These are phyloP conservation scores for Abrus precatorius DNA, from an alignment of 306 rosid genomes.

Conservation along the genomic window DNA sequence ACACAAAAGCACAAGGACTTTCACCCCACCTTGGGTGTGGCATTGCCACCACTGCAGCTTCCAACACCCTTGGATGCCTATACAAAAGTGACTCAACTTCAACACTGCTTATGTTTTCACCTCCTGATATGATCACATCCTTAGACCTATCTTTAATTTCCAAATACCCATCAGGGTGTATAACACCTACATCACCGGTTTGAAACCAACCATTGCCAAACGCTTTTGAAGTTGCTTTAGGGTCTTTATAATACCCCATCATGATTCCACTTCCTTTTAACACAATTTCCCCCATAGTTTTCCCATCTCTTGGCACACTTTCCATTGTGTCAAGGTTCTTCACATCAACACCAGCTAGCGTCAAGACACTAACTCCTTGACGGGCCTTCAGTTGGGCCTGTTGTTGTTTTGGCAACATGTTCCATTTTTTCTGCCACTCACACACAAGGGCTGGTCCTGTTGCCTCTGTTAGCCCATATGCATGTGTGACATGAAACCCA, in stretches of 20 bases:
- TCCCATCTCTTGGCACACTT: conserved; percentile 76
- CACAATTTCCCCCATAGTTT: conserved; percentile 82
- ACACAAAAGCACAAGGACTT: conserved; percentile 86
- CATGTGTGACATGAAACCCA: conserved; percentile 93
- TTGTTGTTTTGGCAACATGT: conserved; percentile 48
- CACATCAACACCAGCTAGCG: conserved; percentile 78
- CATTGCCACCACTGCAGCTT: conserved; percentile 97
- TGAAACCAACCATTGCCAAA: conserved; percentile 84
- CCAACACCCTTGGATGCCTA: conserved; percentile 70
- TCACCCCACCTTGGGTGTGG: conserved; percentile 93
- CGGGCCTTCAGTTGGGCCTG: conserved; percentile 76
- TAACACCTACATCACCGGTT: conserved; percentile 88
- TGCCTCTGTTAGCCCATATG: conserved; percentile 89
- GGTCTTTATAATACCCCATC: conserved; percentile 87
- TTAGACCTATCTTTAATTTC: conserved; percentile 91
- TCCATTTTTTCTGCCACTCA: conserved; percentile 90
- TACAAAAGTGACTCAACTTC: conserved; percentile 76
- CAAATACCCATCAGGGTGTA: conserved; percentile 84
- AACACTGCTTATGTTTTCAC: conserved; percentile 90
- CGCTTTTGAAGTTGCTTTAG: conserved; percentile 54
- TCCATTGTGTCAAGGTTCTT: conserved; percentile 72
- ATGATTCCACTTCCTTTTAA: conserved; percentile 82
- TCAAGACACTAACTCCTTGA: conserved; percentile 79
- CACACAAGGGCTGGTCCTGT: conserved; percentile 93
- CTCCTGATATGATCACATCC: conserved; percentile 93